A percentile compares a stretch with the other conserved stretches of the same genome.
These are phyloP conservation scores for Candida koratica DNA, from an alignment of 805 yeast genomes.

Conservation along the genomic window DNA sequence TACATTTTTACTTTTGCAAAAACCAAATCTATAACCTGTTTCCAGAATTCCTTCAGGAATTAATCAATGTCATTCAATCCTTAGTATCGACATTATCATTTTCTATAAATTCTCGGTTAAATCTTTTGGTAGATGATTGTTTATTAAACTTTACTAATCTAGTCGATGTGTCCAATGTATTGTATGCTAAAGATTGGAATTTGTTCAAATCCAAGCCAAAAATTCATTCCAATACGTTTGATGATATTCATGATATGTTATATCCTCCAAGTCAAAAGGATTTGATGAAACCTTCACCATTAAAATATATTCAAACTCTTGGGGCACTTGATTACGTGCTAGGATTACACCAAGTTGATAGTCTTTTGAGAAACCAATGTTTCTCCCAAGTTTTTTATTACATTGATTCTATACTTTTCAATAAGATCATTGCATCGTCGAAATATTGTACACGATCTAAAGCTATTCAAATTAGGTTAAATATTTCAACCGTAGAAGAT, in stretches of 20 bases:
- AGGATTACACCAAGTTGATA: slow-evolving; percentile 76
- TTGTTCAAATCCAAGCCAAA: slow-evolving; percentile 40
- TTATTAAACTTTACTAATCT: slow-evolving; percentile 73
- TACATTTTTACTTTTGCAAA: slow-evolving; percentile 71
- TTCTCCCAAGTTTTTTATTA: slow-evolving; percentile 75
- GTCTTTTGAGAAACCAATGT: slow-evolving; percentile 72
- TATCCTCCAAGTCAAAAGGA: slow-evolving; percentile 82
- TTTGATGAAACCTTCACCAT: slow-evolving; percentile 85
- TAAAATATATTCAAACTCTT: slow-evolving; percentile 76
- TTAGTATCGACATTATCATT: slow-evolving; percentile 62
- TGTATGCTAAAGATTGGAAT: slow-evolving; percentile 70
- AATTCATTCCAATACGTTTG: slow-evolving; percentile 52
- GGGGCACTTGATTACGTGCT: slow-evolving; percentile 86
- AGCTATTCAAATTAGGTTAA: slow-evolving; percentile 87
- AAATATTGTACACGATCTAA: slow-evolving; percentile 73
- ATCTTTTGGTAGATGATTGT: slow-evolving; percentile 58
- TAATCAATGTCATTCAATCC: slow-evolving; percentile 55
- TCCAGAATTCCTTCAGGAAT: slow-evolving; percentile 62
- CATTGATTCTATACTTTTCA: slow-evolving; percentile 70
- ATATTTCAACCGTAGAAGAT: slow-evolving; percentile 82
- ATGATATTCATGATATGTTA: slow-evolving; percentile 69
- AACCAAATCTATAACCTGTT: slow-evolving; percentile 54
- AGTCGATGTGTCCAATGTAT: slow-evolving; percentile 72
- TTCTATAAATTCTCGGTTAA: slow-evolving; percentile 60
- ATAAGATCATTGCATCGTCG: slow-evolving; percentile 61